Evolutionary conservation across 129 eudicot genomes (phyloP).

Genomic region (Mikania micrantha): DNA sequence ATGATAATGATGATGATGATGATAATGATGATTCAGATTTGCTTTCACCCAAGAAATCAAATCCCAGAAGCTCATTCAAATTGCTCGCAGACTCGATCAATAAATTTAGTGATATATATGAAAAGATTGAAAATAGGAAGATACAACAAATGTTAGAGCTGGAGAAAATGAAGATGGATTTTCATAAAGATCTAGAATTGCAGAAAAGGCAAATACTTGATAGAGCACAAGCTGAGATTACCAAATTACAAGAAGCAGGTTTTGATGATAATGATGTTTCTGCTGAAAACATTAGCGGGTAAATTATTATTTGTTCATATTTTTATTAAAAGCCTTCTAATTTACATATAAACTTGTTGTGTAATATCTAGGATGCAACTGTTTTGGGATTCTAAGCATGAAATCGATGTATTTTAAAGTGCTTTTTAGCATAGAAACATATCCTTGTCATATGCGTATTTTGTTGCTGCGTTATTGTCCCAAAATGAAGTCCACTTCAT

Average conservation of each 20-base stretch:
- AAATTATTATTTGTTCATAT: no score
- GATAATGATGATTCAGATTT: conserved; percentile 54
- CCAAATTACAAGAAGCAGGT: conserved; percentile 47
- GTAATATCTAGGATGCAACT: conserved; percentile 25
- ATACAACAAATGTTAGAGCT: conserved; percentile 67
- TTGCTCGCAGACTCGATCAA: conserved; percentile 69
- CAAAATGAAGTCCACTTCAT: neutral
- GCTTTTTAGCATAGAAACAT: conserved; percentile 6
- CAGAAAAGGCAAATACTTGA: conserved; percentile 75
- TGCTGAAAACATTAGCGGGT: conserved; percentile 46
- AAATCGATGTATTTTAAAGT: conserved; percentile 20
- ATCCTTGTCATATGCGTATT: conserved; percentile 4
- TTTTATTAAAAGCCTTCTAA: no score
- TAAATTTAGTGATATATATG: conserved; percentile 62
- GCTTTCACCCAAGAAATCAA: conserved; percentile 42
- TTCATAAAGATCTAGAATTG: conserved; percentile 61
- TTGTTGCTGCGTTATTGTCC: neutral
- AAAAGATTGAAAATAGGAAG: conserved; percentile 57
- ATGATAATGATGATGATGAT: conserved; percentile 41
- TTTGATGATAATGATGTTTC: conserved; percentile 52
- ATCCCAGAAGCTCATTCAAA: conserved; percentile 35
- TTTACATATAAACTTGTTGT: conserved; percentile 35
- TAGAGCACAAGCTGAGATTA: conserved; percentile 67
- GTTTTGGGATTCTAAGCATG: conserved; percentile 18
- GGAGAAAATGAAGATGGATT: conserved; percentile 75